A percentile compares a stretch with the other conserved stretches of the same genome.
Evolutionary conservation across 495 filamentous ascomycete species (phyloP).

Genomic region (Xylaria scruposa): DNA sequence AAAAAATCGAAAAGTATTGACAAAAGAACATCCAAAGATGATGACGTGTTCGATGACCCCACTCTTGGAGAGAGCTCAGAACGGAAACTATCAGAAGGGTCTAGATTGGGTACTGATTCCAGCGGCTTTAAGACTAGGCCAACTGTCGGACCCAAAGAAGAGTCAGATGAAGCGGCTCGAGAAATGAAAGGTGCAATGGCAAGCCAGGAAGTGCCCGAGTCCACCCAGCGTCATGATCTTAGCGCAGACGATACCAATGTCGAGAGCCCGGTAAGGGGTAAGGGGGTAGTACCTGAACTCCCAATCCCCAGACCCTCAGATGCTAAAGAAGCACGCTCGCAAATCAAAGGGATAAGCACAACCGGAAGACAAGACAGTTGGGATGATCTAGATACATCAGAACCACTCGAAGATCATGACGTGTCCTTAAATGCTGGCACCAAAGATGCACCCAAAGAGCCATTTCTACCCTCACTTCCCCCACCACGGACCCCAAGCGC

Average conservation of each 20-base stretch:
- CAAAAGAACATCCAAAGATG: conserved; percentile 40
- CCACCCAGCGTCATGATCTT: conserved; percentile 5
- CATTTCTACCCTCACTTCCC: conserved; percentile 27
- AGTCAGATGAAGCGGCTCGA: background rate
- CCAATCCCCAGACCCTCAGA: conserved; percentile 20
- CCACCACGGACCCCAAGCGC: conserved; percentile 32
- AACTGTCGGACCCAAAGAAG: conserved; percentile 10
- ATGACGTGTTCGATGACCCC: conserved; percentile 54
- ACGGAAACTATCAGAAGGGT: conserved; percentile 29
- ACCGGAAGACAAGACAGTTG: conserved; percentile 33
- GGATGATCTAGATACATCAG: conserved; percentile 37
- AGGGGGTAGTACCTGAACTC: conserved; percentile 31
- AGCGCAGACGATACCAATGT: conserved; percentile 21
- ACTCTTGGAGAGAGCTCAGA: conserved; percentile 63
- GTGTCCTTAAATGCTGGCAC: background rate
- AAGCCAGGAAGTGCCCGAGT: background rate
- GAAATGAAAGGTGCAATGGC: conserved; percentile 2
- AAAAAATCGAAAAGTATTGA: conserved; percentile 39
- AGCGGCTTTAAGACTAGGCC: conserved; percentile 32
- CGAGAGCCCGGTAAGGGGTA: conserved; percentile 33
- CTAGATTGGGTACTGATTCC: conserved; percentile 40
- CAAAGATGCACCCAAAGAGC: conserved; percentile 15
- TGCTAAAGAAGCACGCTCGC: conserved; percentile 9
- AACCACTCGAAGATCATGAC: conserved; percentile 25
- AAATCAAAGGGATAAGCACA: conserved; percentile 25